These are phyloP conservation scores for Irpex sp. DNA, from an alignment of 1,284 basidiomycete species.

Conservation along the genomic window DNA sequence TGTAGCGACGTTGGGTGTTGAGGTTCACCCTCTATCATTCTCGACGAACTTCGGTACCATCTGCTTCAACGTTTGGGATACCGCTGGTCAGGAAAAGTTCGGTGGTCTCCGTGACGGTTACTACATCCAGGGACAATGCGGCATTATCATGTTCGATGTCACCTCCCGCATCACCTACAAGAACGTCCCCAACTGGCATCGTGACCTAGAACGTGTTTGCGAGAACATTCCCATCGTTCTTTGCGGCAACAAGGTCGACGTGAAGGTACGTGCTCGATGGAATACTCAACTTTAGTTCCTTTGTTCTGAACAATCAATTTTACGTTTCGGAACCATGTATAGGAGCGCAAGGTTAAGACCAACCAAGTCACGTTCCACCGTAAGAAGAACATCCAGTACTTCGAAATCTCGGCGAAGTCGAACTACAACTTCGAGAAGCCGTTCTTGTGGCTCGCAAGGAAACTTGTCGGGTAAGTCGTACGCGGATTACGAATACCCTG, in stretches of 20 bases:
- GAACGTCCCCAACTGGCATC: constrained; percentile 99
- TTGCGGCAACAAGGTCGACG: constrained; percentile 99
- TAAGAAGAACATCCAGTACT: constrained; percentile 99
- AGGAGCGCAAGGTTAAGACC: constrained; percentile 99
- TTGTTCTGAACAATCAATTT: constrained; percentile 3
- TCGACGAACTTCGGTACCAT: constrained; percentile 98
- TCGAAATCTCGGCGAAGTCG: constrained; percentile 99
- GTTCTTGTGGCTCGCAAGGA: constrained; percentile 99
- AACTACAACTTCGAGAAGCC: constrained; percentile 99
- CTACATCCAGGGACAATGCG: constrained; percentile 99
- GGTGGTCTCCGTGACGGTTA: constrained; percentile 97
- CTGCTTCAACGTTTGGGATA: constrained; percentile 99
- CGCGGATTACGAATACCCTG: too few relatives aligned
- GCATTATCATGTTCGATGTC: constrained; percentile 99
- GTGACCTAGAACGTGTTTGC: constrained; percentile 98
- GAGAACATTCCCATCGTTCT: constrained; percentile 99
- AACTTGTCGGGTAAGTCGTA: constrained; percentile 87
- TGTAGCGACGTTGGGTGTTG: constrained; percentile 96
- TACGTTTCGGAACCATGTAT: constrained; percentile 11
- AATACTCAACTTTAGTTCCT: neutral
- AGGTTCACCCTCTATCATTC: constrained; percentile 96
- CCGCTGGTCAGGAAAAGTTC: constrained; percentile 99
- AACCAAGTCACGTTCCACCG: constrained; percentile 99
- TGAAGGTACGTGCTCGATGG: constrained; percentile 70
- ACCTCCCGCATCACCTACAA: constrained; percentile 99